Percentiles rank a stretch among this genome's conserved stretches.
These are phyloP conservation scores for Pythium pectinolyticum DNA, from an alignment of 352 stramenopile species.

Conservation along the genomic window DNA sequence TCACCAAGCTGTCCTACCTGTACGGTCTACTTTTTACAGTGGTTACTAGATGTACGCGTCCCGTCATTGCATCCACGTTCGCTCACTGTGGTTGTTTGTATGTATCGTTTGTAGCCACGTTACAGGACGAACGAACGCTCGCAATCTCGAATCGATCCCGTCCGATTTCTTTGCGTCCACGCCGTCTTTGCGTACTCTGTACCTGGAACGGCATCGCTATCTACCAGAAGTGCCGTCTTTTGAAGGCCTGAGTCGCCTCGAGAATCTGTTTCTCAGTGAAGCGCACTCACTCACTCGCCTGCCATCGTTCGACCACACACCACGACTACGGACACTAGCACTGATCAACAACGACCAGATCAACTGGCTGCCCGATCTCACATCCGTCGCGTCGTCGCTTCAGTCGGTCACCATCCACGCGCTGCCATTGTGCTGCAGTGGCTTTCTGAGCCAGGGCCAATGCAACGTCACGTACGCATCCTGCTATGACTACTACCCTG, in stretches of 20 bases:
- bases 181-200: conserved; percentile 35
- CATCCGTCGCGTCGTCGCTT: neutral
- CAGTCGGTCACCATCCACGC: conserved; percentile 7
- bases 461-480: conserved; percentile 6
- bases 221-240: conserved; percentile 33
- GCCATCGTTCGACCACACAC: conserved; percentile 27
- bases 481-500: neutral
- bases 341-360: conserved; percentile 3
- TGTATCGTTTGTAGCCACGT: neutral
- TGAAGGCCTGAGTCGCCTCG: conserved; percentile 31
- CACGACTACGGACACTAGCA: conserved; percentile 11
- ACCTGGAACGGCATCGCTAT: conserved; percentile 29
- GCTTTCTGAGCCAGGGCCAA: conserved; percentile 11
- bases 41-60: too few species aligned
- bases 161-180: conserved; percentile 35
- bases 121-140: conserved; percentile 6
- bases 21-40: too few species aligned
- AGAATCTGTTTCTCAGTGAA: conserved; percentile 33
- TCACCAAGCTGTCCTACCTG: conserved; percentile 43
- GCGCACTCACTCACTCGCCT: conserved; percentile 22
- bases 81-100: neutral
- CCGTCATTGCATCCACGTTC: neutral
- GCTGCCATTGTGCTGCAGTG: conserved; percentile 26
- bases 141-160: conserved; percentile 31
- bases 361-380: conserved; percentile 13